Evolutionary conservation across 345 rosid genomes (phyloP).

Genomic region (Aquilaria sinensis): DNA sequence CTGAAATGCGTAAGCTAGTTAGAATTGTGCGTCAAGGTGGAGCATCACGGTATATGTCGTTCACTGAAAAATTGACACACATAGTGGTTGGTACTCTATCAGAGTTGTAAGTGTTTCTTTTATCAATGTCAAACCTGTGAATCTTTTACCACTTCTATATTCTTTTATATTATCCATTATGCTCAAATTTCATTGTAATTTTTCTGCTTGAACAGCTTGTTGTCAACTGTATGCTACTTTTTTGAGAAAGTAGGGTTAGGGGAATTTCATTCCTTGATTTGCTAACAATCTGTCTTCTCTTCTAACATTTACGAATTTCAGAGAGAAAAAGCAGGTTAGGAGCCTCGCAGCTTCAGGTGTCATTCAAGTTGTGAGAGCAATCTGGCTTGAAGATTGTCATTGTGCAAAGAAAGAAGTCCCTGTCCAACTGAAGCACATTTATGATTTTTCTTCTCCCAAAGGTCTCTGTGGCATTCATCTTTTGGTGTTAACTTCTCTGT

Average conservation of each 20-base stretch:
- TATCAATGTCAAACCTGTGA: constrained; percentile 2
- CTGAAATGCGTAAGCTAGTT: constrained; percentile 73
- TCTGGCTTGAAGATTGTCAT: constrained; percentile 94
- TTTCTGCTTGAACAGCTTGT: constrained; percentile 2
- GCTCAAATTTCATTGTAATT: neutral
- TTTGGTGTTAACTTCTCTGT: constrained; percentile 2
- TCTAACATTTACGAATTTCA: constrained; percentile 21
- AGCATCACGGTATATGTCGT: constrained; percentile 63
- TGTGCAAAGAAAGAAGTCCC: constrained; percentile 70
- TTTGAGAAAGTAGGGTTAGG: constrained; percentile 1
- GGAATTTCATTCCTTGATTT: constrained; percentile 2
- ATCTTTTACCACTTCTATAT: neutral
- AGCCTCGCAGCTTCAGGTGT: constrained; percentile 81
- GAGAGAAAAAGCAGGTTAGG: constrained; percentile 80
- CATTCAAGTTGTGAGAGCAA: constrained; percentile 64
- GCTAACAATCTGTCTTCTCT: constrained; percentile 5
- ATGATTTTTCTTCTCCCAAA: constrained; percentile 72
- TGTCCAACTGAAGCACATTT: constrained; percentile 46
- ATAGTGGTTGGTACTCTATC: constrained; percentile 83
- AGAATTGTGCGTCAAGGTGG: constrained; percentile 77
- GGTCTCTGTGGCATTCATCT: constrained; percentile 34
- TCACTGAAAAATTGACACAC: constrained; percentile 75
- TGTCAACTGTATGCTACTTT: neutral
- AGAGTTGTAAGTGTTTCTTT: constrained; percentile 58
- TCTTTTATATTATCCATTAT: constrained; percentile 12